Conservation (phyloP, 2,329 filamentous ascomycete genomes). For the Chaetomium globosum region DNA sequence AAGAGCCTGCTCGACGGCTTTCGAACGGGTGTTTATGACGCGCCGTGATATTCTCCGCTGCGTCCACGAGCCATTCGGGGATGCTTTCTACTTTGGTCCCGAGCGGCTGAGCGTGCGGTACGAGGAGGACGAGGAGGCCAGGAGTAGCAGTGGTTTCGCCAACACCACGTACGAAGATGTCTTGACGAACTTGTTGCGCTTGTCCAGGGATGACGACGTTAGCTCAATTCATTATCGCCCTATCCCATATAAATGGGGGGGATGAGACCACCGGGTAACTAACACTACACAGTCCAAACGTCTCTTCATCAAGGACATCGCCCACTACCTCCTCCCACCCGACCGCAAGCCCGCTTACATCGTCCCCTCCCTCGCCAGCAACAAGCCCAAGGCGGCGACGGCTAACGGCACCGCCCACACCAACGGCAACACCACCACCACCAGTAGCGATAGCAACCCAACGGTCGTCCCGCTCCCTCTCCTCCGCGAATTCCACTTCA, state of each 20-base stretch:
- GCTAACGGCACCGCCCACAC: constrained; percentile 36
- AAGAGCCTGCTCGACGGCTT: constrained; percentile 92
- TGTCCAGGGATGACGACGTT: constrained; percentile 75
- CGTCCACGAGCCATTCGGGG: constrained; percentile 94
- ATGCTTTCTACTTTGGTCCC: constrained; percentile 94
- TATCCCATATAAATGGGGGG: background rate
- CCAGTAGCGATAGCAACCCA: constrained; percentile 57
- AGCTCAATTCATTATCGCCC: constrained; percentile 37
- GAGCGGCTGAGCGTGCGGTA: constrained; percentile 83
- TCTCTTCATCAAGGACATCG: constrained; percentile 97
- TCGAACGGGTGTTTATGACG: constrained; percentile 98
- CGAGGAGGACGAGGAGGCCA: constrained; percentile 62
- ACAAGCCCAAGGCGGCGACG: constrained; percentile 30
- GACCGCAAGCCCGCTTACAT: constrained; percentile 67
- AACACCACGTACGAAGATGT: constrained; percentile 75
- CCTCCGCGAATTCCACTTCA: constrained; percentile 84
- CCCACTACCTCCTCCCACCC: constrained; percentile 84
- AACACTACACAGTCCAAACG: constrained; percentile 69
- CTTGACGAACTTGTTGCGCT: constrained; percentile 69
- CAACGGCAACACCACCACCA: constrained; percentile 51
- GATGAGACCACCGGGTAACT: constrained; percentile 1
- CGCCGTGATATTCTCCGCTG: constrained; percentile 78
- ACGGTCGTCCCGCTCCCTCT: constrained; percentile 77
- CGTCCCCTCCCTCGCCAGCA: constrained; percentile 70
- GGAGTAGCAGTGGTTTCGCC: constrained; percentile 65